These are phyloP conservation scores for Volvariella surrecta DNA, from an alignment of 1,284 basidiomycete species.

Conservation along the genomic window DNA sequence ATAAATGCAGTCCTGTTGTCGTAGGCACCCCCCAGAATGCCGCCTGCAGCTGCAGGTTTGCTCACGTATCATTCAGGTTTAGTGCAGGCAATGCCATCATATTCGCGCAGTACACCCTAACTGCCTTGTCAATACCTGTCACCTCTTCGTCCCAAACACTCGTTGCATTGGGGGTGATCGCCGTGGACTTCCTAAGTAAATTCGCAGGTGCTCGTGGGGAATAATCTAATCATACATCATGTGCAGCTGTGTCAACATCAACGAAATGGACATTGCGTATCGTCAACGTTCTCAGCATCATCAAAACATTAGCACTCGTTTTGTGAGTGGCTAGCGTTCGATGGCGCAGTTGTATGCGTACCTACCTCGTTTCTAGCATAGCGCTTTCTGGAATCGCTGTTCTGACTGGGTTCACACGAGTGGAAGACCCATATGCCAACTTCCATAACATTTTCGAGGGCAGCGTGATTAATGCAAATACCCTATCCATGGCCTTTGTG, in stretches of 20 bases:
- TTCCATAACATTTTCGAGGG: constrained; percentile 21
- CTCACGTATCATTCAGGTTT: constrained; percentile 13
- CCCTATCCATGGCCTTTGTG: constrained; percentile 20
- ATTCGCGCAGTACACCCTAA: constrained; percentile 23
- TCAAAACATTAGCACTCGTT: constrained; percentile 19
- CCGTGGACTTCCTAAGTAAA: constrained; percentile 17
- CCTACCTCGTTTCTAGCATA: constrained; percentile 10
- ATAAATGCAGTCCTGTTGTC: constrained; percentile 21
- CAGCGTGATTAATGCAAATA: constrained; percentile 19
- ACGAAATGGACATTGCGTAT: constrained; percentile 25
- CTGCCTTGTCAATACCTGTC: constrained; percentile 18
- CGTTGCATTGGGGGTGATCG: constrained; percentile 15
- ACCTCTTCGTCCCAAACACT: constrained; percentile 16
- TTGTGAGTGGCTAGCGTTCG: constrained; percentile 14
- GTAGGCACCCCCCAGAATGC: constrained; percentile 13
- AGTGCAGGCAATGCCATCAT: constrained; percentile 23
- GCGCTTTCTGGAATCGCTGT: constrained; percentile 20
- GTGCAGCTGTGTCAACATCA: constrained; percentile 20
- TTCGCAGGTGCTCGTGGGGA: no score
- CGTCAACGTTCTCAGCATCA: constrained; percentile 18
- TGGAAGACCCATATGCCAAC: constrained; percentile 21
- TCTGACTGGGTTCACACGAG: constrained; percentile 18
- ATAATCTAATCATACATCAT: no score
- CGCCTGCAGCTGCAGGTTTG: neutral
- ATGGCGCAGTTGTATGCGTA: neutral